Base-by-base conservation (phyloP, 768 basidiomycete species). In the Hemileccinum impolitum region DNA sequence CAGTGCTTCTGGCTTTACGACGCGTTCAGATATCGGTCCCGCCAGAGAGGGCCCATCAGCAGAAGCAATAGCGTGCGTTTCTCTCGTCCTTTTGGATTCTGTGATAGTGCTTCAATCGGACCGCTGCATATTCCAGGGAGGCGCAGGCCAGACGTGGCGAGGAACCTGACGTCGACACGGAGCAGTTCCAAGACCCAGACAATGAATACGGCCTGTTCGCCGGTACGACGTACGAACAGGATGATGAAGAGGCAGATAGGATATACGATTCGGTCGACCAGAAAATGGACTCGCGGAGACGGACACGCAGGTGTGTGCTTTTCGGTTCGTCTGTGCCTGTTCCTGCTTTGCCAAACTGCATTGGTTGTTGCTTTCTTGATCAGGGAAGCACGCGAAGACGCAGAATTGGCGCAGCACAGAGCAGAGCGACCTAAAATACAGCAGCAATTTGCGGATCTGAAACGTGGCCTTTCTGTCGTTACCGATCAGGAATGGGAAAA, bases 11-110 rank as follows among this genome's bases (percentile, higher is more conserved):
- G 94, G 94, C 50, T 98, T 97, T 71, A 98, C 95, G 0, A 98
- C 95, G 6, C 87, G 94, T 41, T 95, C 93, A 36, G 96, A 98
- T 83, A 98, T 99, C 51, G 96, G 96, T 63, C 96, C 96, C 31
- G 96, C 96, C 8, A 76, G 96, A 66, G 94, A 96, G 62, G 93
- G 92, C 0, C 93, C 94, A 0, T 90, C 90, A 15, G 94, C 92
- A 28, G 93, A 94, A 70, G 84, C 85, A 0, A 76, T 95, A 43
- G 94, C 91, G 86, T 91, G 58, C 42, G 87, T 79, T 14, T 14
- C 4, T 14, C 18, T 15, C 13, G 12, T n/a, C 28, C 17, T 36
- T 39, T 37, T 35, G 0, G 15, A 5, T 6, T 4, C 7, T n/a
- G 1, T 15, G 11, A 19, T n/a, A 4, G 25, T 13, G 6, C 12